Evolutionary conservation across 768 basidiomycete species (phyloP).

Genomic region (Neoboletus brunneissimus): DNA sequence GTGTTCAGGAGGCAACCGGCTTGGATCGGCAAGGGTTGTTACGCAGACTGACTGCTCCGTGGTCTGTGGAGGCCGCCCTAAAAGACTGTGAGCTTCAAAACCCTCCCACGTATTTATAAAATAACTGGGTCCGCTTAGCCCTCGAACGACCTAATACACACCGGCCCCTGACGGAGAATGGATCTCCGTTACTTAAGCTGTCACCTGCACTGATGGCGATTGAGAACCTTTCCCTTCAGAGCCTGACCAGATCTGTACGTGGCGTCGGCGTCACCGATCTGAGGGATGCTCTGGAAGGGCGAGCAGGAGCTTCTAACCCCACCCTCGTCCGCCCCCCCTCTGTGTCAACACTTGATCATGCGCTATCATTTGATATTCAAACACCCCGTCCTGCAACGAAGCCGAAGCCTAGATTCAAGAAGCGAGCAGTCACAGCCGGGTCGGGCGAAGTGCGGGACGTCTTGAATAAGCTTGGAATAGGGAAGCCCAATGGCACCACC

Average conservation of each 20-base stretch:
- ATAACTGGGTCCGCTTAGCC: slow-evolving; percentile 37
- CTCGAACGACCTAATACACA: slow-evolving; percentile 51
- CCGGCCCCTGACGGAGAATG: slow-evolving; percentile 65
- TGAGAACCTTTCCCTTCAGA: slow-evolving; percentile 86
- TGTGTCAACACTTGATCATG: slow-evolving; percentile 72
- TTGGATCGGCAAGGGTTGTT: slow-evolving; percentile 56
- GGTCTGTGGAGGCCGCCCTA: slow-evolving; percentile 76
- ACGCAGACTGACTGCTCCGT: slow-evolving; percentile 53
- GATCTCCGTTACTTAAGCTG: slow-evolving; percentile 74
- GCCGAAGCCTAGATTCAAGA: slow-evolving; percentile 56
- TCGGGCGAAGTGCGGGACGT: slow-evolving; percentile 78
- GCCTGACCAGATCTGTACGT: slow-evolving; percentile 71
- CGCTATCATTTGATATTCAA: slow-evolving; percentile 46
- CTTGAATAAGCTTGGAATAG: slow-evolving; percentile 78
- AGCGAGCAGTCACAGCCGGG: slow-evolving; percentile 46
- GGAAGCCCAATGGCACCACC: slow-evolving; percentile 58
- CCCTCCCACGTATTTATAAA: slow-evolving; percentile 11
- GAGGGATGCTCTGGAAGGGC: slow-evolving; percentile 84
- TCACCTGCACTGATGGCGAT: slow-evolving; percentile 88
- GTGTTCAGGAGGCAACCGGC: slow-evolving; percentile 62
- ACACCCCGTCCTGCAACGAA: slow-evolving; percentile 45
- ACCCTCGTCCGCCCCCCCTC: slow-evolving; percentile 67
- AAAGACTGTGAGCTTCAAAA: slow-evolving; percentile 60
- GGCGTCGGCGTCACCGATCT: slow-evolving; percentile 87
- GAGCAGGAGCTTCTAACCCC: slow-evolving; percentile 78